Conservation (phyloP, 1,284 basidiomycete genomes). For the Psilocybe mexicana region DNA sequence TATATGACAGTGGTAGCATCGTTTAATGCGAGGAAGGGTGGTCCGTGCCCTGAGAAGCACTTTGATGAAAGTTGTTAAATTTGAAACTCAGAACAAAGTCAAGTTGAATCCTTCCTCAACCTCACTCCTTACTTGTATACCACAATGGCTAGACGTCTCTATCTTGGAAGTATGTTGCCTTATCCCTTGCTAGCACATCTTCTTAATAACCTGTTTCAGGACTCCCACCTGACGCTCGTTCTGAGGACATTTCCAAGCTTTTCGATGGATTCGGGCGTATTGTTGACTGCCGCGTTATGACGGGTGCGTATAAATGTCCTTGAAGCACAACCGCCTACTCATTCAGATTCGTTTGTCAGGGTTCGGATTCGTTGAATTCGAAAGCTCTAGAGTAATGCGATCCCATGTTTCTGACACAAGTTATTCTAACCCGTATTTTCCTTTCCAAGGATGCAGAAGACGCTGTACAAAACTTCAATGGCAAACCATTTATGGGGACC, state of each 20-base stretch:
- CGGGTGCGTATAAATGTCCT: constrained; percentile 47
- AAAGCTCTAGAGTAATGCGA: constrained; percentile 63
- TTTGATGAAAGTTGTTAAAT: constrained; percentile 24
- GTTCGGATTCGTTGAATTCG: constrained; percentile 95
- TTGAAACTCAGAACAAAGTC: constrained; percentile 37
- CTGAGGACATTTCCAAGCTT: constrained; percentile 81
- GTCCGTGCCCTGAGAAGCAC: constrained; percentile 41
- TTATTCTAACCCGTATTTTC: constrained; percentile 8
- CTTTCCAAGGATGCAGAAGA: constrained; percentile 84
- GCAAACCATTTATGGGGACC: constrained; percentile 85
- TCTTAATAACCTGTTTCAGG: constrained; percentile 43
- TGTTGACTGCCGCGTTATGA: constrained; percentile 92
- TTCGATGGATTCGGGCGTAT: constrained; percentile 87
- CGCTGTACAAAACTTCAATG: constrained; percentile 83
- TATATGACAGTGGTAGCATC: too few relatives aligned
- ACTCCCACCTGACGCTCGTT: constrained; percentile 75
- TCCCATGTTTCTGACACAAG: constrained; percentile 4
- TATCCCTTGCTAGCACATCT: constrained; percentile 3
- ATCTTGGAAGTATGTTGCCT: constrained; percentile 71
- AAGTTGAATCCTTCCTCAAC: constrained; percentile 38
- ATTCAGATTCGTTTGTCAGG: constrained; percentile 41
- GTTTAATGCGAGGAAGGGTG: constrained; percentile 20
- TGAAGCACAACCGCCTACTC: neutral
- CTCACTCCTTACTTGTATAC: constrained; percentile 40
- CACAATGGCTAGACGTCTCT: constrained; percentile 79